Conservation (phyloP, 1,139 yeast genomes). For the Saccharomyces pastorianus region DNA sequence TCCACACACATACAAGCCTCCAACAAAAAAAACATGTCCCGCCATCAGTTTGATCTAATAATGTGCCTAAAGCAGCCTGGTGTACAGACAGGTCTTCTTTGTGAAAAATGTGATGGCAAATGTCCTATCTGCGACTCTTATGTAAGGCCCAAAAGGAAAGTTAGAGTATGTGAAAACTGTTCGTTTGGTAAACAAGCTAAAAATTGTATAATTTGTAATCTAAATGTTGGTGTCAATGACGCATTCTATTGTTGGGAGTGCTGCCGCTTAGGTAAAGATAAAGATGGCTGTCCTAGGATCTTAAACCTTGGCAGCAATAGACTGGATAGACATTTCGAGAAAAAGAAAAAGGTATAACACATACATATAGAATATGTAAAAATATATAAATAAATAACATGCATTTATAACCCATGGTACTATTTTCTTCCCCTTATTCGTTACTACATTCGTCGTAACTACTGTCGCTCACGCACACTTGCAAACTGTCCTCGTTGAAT, state of each 20-base stretch:
- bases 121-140: constrained; percentile 88
- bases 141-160: constrained; percentile 68
- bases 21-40: constrained; percentile 48
- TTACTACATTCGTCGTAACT: neutral
- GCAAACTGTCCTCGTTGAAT: constrained; percentile 1
- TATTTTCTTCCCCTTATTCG: neutral
- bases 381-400: neutral
- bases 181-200: constrained; percentile 58
- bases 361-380: constrained; percentile 1
- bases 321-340: constrained; percentile 60
- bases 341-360: constrained; percentile 22
- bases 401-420: neutral
- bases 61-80: constrained; percentile 89
- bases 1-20: neutral
- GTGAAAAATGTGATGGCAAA: constrained; percentile 83
- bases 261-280: constrained; percentile 65
- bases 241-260: constrained; percentile 88
- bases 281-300: constrained; percentile 91
- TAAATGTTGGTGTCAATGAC: constrained; percentile 42
- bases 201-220: constrained; percentile 70
- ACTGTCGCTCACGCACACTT: neutral
- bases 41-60: constrained; percentile 81
- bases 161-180: constrained; percentile 78
- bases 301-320: constrained; percentile 70
- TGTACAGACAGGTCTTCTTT: constrained; percentile 55